Conservation (phyloP, 345 rosid genomes). For the Mangifera indica region DNA sequence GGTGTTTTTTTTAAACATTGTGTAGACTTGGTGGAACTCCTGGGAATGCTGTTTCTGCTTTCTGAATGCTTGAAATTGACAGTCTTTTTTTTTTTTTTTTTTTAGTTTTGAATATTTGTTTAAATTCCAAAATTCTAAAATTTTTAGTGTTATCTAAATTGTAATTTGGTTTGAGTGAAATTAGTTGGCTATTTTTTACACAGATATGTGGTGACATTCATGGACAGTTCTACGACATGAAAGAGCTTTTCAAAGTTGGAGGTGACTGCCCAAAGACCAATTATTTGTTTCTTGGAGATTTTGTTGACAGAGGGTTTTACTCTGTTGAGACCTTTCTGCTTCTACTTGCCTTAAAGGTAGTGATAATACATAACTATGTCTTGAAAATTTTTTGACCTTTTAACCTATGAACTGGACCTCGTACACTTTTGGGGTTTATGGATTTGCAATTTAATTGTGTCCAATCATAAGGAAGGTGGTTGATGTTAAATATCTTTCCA, state of each 20-base stretch:
- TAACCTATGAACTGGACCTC: not conserved
- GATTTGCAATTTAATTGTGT: not conserved
- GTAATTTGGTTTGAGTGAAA: slow-evolving; percentile 10
- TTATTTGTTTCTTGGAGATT: slow-evolving; percentile 96
- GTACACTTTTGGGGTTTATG: not conserved
- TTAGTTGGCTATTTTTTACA: slow-evolving; percentile 6
- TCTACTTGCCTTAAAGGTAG: slow-evolving; percentile 89
- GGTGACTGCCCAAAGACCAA: slow-evolving; percentile 97
- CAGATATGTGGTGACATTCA: slow-evolving; percentile 98
- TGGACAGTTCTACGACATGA: slow-evolving; percentile 97
- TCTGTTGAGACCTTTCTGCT: slow-evolving; percentile 97
- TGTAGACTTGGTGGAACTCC: not conserved
- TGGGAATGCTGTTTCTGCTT: not conserved
- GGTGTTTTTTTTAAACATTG: no score
- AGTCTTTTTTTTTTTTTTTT: not conserved
- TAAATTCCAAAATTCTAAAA: not conserved
- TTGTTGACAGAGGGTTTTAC: slow-evolving; percentile 96
- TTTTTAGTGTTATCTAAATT: not conserved
- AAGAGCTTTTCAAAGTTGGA: slow-evolving; percentile 93
- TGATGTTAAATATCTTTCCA: not conserved
- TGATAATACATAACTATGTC: slow-evolving; percentile 1
- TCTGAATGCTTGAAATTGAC: not conserved
- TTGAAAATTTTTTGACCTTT: not conserved
- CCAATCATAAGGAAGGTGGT: not conserved
- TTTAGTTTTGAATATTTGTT: not conserved